phyloP scores from a whole-genome alignment of 495 filamentous ascomycete genomes.

The Trichoderma virens region DNA sequence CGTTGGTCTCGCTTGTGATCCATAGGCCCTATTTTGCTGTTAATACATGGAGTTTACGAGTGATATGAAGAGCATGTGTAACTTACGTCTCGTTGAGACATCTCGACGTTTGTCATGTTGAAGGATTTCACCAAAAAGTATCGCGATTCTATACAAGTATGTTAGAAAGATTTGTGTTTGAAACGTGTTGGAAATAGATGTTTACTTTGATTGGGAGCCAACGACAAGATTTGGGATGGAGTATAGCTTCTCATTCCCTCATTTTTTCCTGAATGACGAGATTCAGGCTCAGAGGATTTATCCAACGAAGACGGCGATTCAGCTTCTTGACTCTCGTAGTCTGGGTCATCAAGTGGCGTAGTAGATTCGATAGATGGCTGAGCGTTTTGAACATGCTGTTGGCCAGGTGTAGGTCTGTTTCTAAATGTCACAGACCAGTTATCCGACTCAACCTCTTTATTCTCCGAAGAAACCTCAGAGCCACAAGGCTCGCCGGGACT shows the following conservation, averaged over 20 bases:
- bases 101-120: constrained; percentile 33
- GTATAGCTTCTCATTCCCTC: too few relatives aligned
- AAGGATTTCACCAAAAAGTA: constrained; percentile 42
- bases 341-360: neutral
- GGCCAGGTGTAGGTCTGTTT: neutral
- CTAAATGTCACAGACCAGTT: neutral
- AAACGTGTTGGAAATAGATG: neutral
- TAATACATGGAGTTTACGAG: too few relatives aligned
- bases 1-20: neutral
- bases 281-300: too few relatives aligned
- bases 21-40: neutral
- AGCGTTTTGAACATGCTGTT: neutral
- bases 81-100: constrained; percentile 35
- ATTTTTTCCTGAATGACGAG: too few relatives aligned
- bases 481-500: neutral
- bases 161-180: neutral
- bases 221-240: too few relatives aligned
- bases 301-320: too few relatives aligned
- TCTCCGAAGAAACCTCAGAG: neutral
- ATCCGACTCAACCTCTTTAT: neutral
- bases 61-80: too few relatives aligned
- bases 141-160: constrained; percentile 11
- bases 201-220: neutral
- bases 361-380: neutral
- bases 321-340: neutral